Percentiles rank a stretch among this genome's conserved stretches.
Evolutionary conservation across 257 asterid species (phyloP).

Genomic region (Salvia rosmarinus): DNA sequence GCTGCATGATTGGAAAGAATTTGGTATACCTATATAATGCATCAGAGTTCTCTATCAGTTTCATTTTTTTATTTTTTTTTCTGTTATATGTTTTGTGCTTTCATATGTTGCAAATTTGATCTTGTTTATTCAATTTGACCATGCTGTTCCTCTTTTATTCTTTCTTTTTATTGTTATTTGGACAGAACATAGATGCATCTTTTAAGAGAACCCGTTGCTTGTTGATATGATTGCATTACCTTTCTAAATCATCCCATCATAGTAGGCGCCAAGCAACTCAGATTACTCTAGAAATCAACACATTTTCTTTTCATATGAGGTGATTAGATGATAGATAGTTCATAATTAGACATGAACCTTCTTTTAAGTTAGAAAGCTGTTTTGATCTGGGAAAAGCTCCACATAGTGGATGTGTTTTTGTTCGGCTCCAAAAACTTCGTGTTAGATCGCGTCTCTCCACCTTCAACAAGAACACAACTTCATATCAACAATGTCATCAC

Average conservation of each 20-base stretch:
- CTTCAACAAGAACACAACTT: background rate
- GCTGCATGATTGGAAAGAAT: slow-evolving; percentile 32
- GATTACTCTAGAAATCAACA: background rate
- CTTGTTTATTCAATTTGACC: slow-evolving; percentile 14
- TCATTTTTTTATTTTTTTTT: background rate
- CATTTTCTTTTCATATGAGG: background rate
- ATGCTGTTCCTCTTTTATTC: slow-evolving; percentile 16
- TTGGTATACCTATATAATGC: slow-evolving; percentile 38
- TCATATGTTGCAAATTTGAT: slow-evolving; percentile 2
- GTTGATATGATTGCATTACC: slow-evolving; percentile 30
- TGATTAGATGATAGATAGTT: slow-evolving; percentile 9
- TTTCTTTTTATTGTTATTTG: slow-evolving; percentile 10
- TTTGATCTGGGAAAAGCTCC: background rate
- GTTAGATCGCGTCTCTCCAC: background rate
- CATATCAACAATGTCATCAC: background rate
- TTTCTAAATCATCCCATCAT: slow-evolving; percentile 23
- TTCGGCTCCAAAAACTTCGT: background rate
- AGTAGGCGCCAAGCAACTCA: background rate
- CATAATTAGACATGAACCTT: slow-evolving; percentile 25
- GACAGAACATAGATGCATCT: slow-evolving; percentile 4
- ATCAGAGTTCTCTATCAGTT: slow-evolving; percentile 4
- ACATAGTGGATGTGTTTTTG: background rate
- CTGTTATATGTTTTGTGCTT: background rate
- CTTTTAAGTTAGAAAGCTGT: slow-evolving; percentile 10
- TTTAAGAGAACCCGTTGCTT: slow-evolving; percentile 15